Evolutionary conservation across 78 protist genomes (phyloP).

Genomic region (Chrysochromulina parva): DNA sequence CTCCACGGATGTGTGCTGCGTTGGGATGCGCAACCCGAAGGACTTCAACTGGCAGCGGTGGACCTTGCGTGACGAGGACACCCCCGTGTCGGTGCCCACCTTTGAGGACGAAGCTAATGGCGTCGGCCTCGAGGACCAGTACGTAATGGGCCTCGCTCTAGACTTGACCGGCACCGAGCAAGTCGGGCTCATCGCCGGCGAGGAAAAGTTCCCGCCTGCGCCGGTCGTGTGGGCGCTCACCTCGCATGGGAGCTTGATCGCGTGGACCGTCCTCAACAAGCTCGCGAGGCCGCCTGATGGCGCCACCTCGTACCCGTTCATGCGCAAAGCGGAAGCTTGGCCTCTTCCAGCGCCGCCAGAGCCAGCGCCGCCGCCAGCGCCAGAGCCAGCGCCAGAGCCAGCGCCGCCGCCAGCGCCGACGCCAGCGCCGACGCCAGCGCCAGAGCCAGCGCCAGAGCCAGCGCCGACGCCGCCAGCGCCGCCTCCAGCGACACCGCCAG

Average conservation of each 20-base stretch:
- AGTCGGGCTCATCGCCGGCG: background rate
- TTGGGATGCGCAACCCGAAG: too few species aligned
- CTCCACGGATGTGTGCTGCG: too few species aligned
- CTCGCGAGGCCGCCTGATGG: background rate
- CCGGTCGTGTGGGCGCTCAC: background rate
- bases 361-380: too few species aligned
- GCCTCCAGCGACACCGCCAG: too few species aligned
- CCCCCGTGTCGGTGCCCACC: background rate
- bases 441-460: too few species aligned
- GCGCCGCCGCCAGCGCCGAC: too few species aligned
- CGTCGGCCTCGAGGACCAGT: background rate
- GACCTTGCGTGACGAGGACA: background rate
- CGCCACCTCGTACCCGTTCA: background rate
- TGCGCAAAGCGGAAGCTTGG: background rate
- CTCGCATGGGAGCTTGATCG: background rate
- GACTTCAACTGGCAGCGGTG: background rate
- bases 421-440: too few species aligned
- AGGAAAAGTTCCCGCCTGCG: background rate
- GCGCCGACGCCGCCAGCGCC: too few species aligned
- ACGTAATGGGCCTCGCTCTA: background rate
- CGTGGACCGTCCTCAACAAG: background rate
- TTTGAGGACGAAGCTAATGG: background rate
- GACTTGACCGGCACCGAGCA: background rate
- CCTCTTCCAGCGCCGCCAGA: background rate
- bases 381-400: too few species aligned